Evolutionary conservation across 1,284 basidiomycete genomes (phyloP).

Genomic region (Pseudozyma tsukubaensis): DNA sequence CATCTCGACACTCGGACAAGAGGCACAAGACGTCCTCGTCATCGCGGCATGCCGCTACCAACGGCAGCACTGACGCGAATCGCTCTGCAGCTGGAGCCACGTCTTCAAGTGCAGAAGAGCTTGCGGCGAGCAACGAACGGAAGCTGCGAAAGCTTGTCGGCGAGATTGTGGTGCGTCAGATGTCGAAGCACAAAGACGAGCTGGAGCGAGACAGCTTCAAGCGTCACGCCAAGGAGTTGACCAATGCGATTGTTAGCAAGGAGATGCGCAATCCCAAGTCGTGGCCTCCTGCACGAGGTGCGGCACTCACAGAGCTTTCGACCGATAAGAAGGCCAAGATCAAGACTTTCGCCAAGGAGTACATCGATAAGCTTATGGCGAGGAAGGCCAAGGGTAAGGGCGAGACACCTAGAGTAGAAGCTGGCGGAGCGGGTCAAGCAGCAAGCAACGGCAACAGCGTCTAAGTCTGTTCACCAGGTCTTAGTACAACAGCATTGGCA

Average conservation of each 20-base stretch:
- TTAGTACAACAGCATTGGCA: neutral
- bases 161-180: constrained; percentile 86
- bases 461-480: too few relatives aligned
- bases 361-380: constrained; percentile 64
- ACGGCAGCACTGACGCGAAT: constrained; percentile 10
- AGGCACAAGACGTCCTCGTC: constrained; percentile 30
- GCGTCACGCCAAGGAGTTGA: constrained; percentile 91
- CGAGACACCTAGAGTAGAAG: constrained; percentile 8
- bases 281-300: constrained; percentile 73
- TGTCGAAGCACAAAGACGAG: constrained; percentile 86
- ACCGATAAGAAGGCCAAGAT: constrained; percentile 90
- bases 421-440: neutral
- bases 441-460: constrained; percentile 9
- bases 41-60: constrained; percentile 7
- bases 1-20: constrained; percentile 42
- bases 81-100: constrained; percentile 12
- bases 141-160: constrained; percentile 83
- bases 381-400: constrained; percentile 32
- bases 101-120: constrained; percentile 4
- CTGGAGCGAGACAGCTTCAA: constrained; percentile 91
- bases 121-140: constrained; percentile 51
- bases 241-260: constrained; percentile 84
- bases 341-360: constrained; percentile 92
- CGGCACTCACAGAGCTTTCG: constrained; percentile 71
- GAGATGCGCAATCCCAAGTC: constrained; percentile 79